Evolutionary conservation across 768 basidiomycete genomes (phyloP), one percentile per base, ranked within the genome.

Genomic region (Mycena olivaceomarginata): DNA sequence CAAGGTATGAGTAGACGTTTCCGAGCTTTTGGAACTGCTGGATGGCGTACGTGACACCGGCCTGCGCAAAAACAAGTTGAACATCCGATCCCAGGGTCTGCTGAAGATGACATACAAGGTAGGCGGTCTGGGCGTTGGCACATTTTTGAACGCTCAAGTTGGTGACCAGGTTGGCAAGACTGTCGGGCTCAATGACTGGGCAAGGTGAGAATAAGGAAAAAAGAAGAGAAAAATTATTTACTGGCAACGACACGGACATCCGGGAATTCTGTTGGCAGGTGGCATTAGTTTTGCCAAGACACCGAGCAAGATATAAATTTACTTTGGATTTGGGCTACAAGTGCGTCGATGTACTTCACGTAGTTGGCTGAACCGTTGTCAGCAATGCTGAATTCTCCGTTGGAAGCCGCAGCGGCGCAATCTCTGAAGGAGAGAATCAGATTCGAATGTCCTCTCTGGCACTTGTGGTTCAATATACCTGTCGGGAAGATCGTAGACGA

Each of bases 161-260:
- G 82, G 92, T 93, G 80, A 94, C 93, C 80, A 94, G 81, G 86
- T 93, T 93, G 74, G 92, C 93, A 62, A 94, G 85, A 56, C 92
- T 92, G 83, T 93, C 93, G 76, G 93, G 92, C 83, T 93, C 93
- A 70, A 93, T 89, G 82, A 93, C 91, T 79, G 62, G 4, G 2
- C 10, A 20, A 16, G 20, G 45, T 74, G 7, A 73, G 68, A 65
- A 70, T 8, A 16, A 9, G 11, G 31, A 25, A 22, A 39, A 20
- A 1, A 1, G 10, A 11, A 62, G 0, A 31, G 46, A 1, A 77
- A 69, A 67, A 43, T 20, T 45, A 70, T 60, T 64, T 41, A 79
- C 78, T 64, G 65, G 93, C 92, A 59, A 93, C 89, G 77, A 94
- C 90, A 68, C 91, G 90, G 78, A 93, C 92, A 79, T 90, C 88